Conservation (phyloP, 1,284 basidiomycete genomes). For the Naganishia sp. region DNA sequence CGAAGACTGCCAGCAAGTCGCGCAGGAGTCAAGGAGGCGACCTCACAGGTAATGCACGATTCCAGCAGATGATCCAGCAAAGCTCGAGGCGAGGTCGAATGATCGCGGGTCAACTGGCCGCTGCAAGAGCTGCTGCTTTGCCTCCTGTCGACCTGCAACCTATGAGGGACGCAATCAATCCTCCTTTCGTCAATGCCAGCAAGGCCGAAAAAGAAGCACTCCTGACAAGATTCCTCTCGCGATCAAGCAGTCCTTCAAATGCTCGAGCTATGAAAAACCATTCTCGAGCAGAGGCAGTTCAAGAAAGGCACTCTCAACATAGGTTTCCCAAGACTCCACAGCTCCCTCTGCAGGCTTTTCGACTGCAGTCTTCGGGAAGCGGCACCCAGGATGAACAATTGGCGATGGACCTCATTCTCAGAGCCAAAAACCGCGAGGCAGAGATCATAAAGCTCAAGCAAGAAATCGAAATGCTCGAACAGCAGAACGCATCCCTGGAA, state of each 20-base stretch:
- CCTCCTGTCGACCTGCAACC: background rate
- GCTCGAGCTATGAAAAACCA: background rate
- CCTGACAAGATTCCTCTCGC: background rate
- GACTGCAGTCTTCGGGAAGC: background rate
- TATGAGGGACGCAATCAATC: background rate
- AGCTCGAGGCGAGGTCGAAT: background rate
- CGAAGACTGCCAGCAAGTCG: no score
- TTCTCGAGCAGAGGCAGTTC: background rate
- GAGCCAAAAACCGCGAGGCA: slow-evolving; percentile 12
- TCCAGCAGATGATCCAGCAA: background rate
- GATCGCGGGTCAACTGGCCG: background rate
- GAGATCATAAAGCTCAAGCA: slow-evolving; percentile 4
- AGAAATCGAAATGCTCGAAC: background rate
- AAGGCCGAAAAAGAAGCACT: background rate
- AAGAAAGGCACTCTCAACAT: slow-evolving; percentile 2
- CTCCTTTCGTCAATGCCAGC: slow-evolving; percentile 4
- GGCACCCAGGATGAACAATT: slow-evolving; percentile 9
- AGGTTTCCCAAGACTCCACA: background rate
- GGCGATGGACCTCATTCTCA: slow-evolving; percentile 10
- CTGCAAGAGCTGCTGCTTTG: slow-evolving; percentile 1
- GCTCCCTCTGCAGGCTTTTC: background rate
- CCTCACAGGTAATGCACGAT: slow-evolving; percentile 7
- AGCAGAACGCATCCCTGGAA: background rate
- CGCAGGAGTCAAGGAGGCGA: background rate
- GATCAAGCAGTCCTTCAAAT: background rate